These are phyloP conservation scores for Cordia subcordata DNA, from an alignment of 257 asterid species.

Conservation along the genomic window DNA sequence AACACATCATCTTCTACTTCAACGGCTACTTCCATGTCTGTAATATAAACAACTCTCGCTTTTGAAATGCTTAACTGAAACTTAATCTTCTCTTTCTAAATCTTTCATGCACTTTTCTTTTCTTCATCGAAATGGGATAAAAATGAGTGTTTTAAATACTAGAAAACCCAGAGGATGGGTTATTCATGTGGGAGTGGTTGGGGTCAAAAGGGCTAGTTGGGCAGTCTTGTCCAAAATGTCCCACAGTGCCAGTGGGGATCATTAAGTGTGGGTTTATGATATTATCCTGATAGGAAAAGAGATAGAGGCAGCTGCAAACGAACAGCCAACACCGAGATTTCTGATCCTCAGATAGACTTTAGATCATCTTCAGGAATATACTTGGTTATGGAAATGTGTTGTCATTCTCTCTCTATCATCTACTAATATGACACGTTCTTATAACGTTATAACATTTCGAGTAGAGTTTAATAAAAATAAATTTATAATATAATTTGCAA, in stretches of 20 bases:
- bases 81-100: neutral
- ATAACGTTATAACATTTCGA: no score
- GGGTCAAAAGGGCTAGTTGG: conserved; percentile 46
- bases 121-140: conserved; percentile 3
- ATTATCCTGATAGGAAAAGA: conserved; percentile 48
- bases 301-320: conserved; percentile 33
- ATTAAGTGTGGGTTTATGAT: conserved; percentile 24
- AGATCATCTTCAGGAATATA: conserved; percentile 25
- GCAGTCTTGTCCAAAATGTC: conserved; percentile 44
- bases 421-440: no score
- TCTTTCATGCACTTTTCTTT: neutral
- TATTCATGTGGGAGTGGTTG: no score
- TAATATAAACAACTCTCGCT: no score
- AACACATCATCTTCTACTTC: conserved; percentile 76
- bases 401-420: conserved; percentile 11
- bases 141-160: conserved; percentile 35
- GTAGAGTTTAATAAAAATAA: no score
- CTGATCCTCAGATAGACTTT: conserved; percentile 36
- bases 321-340: conserved; percentile 47
- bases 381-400: conserved; percentile 45
- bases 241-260: conserved; percentile 21
- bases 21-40: conserved; percentile 16
- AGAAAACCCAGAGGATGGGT: conserved; percentile 32
- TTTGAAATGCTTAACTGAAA: conserved; percentile 1
- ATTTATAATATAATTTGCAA: no score